These are phyloP conservation scores for Chaetothyriales sp. DNA, from an alignment of 2,329 filamentous ascomycete species.

Conservation along the genomic window DNA sequence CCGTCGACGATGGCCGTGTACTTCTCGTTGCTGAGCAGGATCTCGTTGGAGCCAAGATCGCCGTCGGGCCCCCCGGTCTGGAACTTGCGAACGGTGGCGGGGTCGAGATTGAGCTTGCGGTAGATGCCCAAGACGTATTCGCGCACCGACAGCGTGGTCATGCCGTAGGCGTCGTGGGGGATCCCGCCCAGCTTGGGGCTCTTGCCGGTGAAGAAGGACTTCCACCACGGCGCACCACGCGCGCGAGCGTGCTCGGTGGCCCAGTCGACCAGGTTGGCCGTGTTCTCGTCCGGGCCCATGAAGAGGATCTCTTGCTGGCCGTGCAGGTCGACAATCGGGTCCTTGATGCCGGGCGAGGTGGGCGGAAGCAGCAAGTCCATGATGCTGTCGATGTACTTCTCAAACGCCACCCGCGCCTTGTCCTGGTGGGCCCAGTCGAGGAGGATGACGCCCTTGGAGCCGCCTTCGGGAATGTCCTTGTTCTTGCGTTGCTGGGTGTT, in stretches of 20 bases:
- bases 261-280: slow-evolving; percentile 92
- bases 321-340: slow-evolving; percentile 90
- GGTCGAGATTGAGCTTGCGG: slow-evolving; percentile 83
- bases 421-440: slow-evolving; percentile 90
- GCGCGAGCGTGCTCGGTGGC: slow-evolving; percentile 86
- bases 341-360: slow-evolving; percentile 91
- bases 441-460: slow-evolving; percentile 93
- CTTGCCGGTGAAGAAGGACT: slow-evolving; percentile 99
- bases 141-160: slow-evolving; percentile 93
- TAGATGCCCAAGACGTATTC: slow-evolving; percentile 96
- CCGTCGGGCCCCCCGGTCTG: slow-evolving; percentile 96
- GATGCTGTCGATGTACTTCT: slow-evolving; percentile 99
- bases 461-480: slow-evolving; percentile 97
- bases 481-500: slow-evolving; percentile 99
- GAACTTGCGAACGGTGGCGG: slow-evolving; percentile 74
- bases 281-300: slow-evolving; percentile 98
- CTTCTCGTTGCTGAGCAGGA: slow-evolving; percentile 87
- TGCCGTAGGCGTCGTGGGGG: slow-evolving; percentile 88
- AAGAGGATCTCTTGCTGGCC: slow-evolving; percentile 94
- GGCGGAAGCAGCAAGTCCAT: slow-evolving; percentile 85
- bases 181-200: slow-evolving; percentile 92
- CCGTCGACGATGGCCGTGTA: slow-evolving; percentile 95
- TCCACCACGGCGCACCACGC: slow-evolving; percentile 94
- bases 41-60: slow-evolving; percentile 94
- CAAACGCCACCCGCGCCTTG: slow-evolving; percentile 80